phyloP scores from a whole-genome alignment of 805 yeast genomes.

The Jamesozyma hellenica region DNA sequence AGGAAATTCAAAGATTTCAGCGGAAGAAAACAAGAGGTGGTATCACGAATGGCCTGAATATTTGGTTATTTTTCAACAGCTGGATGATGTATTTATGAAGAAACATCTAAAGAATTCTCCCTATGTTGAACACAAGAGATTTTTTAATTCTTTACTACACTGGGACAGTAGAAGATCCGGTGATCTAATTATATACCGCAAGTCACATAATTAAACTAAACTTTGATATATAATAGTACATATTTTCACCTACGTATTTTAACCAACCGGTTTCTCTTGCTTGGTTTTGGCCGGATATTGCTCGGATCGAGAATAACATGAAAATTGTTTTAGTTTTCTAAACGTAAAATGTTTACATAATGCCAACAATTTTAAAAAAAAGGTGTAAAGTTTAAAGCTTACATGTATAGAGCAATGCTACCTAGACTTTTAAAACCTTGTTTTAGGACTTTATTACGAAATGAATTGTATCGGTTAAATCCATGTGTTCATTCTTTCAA shows the following conservation, averaged over 20 bases:
- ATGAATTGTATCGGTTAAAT: too few species aligned
- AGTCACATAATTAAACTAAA: neutral
- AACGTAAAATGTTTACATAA: too few species aligned
- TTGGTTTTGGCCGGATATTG: too few species aligned
- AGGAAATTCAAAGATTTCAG: conserved; percentile 11
- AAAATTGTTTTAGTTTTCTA: too few species aligned
- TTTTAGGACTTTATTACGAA: too few species aligned
- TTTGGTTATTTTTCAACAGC: conserved; percentile 59
- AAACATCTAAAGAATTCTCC: conserved; percentile 32
- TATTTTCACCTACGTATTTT: too few species aligned
- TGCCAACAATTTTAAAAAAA: too few species aligned
- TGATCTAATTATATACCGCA: conserved; percentile 53
- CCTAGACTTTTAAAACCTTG: too few species aligned
- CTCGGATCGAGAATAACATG: too few species aligned
- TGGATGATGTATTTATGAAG: conserved; percentile 37
- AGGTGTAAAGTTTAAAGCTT: neutral
- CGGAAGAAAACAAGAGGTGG: conserved; percentile 9
- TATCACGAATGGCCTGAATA: conserved; percentile 59
- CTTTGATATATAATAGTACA: too few species aligned
- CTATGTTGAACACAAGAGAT: conserved; percentile 41
- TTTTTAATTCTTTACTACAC: conserved; percentile 73
- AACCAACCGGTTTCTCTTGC: too few species aligned
- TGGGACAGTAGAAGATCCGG: conserved; percentile 81
- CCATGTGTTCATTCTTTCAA: too few species aligned
- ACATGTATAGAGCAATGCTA: neutral